Evolutionary conservation across 129 eudicot species (phyloP).

Genomic region (Logfia minima): DNA sequence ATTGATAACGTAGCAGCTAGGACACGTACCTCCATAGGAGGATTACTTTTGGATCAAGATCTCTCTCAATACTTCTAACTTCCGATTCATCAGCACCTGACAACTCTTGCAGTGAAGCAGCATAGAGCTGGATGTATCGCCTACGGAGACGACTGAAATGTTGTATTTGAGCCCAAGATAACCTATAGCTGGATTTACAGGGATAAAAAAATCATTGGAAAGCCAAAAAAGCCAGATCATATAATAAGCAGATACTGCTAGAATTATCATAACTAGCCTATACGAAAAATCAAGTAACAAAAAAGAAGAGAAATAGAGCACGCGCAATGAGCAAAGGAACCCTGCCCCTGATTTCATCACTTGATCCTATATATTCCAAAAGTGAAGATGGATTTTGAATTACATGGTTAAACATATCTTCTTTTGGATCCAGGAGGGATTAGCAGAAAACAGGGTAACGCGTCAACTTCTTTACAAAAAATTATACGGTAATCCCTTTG

Average conservation of each 20-base stretch:
- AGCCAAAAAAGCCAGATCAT: background rate
- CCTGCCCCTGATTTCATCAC: constrained; percentile 22
- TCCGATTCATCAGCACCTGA: constrained; percentile 49
- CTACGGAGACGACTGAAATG: constrained; percentile 75
- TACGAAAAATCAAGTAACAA: background rate
- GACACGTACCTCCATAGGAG: constrained; percentile 84
- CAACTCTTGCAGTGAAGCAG: constrained; percentile 64
- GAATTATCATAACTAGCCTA: constrained; percentile 7
- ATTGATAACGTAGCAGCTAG: constrained; percentile 13
- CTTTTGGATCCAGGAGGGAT: constrained; percentile 14
- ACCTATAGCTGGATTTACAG: constrained; percentile 61
- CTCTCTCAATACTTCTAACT: constrained; percentile 77
- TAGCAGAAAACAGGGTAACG: constrained; percentile 15
- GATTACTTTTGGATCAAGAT: constrained; percentile 94
- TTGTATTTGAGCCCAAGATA: constrained; percentile 91
- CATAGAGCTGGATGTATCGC: constrained; percentile 82
- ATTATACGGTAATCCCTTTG: background rate
- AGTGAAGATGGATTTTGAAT: constrained; percentile 19
- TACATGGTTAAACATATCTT: constrained; percentile 16
- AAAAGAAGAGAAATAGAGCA: background rate
- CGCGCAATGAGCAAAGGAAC: constrained; percentile 12
- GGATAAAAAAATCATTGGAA: constrained; percentile 1
- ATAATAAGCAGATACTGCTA: background rate
- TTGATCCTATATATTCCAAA: constrained; percentile 22
- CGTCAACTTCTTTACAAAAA: constrained; percentile 13